Conservation (phyloP, 225 moss, liverwort and hornwort genomes). For the Thuidium tamariscinum region DNA sequence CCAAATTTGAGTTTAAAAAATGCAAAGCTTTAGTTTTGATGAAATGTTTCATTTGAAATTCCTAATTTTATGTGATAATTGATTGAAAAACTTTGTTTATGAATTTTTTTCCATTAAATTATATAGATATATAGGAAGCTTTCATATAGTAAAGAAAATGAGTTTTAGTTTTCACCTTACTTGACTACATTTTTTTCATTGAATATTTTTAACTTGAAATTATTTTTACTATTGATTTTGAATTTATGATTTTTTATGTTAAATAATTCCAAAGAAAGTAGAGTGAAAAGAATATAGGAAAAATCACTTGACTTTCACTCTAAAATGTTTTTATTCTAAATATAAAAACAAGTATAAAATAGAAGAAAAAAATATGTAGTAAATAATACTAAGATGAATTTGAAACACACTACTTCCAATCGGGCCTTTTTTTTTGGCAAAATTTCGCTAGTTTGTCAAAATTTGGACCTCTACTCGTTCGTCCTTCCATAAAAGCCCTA, state of each 20-base stretch:
- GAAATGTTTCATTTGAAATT: too few relatives aligned
- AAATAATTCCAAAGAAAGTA: too few relatives aligned
- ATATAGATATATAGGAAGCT: too few relatives aligned
- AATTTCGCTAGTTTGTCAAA: too few relatives aligned
- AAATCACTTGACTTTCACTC: not conserved
- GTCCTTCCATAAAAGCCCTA: too few relatives aligned
- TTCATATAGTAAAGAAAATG: not conserved
- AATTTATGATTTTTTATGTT: not conserved
- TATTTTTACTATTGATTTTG: not conserved
- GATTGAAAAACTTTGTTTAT: too few relatives aligned
- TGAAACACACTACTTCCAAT: not conserved
- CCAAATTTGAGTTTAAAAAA: too few relatives aligned
- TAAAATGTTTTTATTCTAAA: not conserved
- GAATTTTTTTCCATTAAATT: too few relatives aligned
- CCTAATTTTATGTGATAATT: too few relatives aligned
- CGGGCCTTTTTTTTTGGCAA: too few relatives aligned
- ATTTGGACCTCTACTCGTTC: too few relatives aligned
- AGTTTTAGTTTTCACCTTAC: not conserved
- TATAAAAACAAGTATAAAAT: accelerated
- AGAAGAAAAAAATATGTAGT: not conserved
- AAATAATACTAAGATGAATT: not conserved
- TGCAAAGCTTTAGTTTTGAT: too few relatives aligned
- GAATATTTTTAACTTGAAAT: accelerated
- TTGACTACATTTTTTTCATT: not conserved
- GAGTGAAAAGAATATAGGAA: not conserved